A percentile compares a stretch with the other conserved stretches of the same genome.
Evolutionary conservation across 129 eudicot species (phyloP).

Genomic region (Scalesia atractyloides): DNA sequence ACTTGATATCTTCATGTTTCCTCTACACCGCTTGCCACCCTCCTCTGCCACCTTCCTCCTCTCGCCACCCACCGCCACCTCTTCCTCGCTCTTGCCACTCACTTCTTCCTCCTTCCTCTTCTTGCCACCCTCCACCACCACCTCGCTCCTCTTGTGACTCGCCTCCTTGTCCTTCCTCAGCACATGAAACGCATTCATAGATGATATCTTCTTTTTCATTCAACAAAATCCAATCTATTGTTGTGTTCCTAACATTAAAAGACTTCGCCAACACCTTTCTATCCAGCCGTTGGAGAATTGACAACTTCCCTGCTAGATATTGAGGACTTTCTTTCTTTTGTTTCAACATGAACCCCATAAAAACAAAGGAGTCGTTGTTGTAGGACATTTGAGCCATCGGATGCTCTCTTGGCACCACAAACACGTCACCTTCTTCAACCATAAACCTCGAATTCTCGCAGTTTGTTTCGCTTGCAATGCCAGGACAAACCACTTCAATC

Average conservation of each 20-base stretch:
- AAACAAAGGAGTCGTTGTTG: conserved; percentile 65
- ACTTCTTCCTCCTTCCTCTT: conserved; percentile 13
- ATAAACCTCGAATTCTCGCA: conserved; percentile 50
- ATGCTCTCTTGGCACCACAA: conserved; percentile 68
- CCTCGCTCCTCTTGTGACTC: conserved; percentile 7
- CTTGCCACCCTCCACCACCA: conserved; percentile 7
- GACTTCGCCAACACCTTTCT: conserved; percentile 55
- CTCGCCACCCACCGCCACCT: conserved; percentile 22
- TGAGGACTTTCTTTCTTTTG: conserved; percentile 49
- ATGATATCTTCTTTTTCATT: conserved; percentile 43
- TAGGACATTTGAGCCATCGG: conserved; percentile 82
- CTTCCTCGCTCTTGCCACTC: conserved; percentile 9
- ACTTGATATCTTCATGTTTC: background rate
- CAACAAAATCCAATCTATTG: conserved; percentile 45
- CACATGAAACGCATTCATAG: conserved; percentile 67
- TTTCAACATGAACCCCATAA: conserved; percentile 67
- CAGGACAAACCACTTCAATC: conserved; percentile 64
- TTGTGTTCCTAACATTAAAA: conserved; percentile 49
- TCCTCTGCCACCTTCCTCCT: conserved; percentile 6
- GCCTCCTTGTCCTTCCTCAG: conserved; percentile 46
- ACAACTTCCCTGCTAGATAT: conserved; percentile 61
- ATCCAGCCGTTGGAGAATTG: conserved; percentile 52
- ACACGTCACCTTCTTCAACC: conserved; percentile 84
- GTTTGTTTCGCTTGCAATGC: conserved; percentile 32
- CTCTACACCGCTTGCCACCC: background rate